A percentile compares a stretch with the other conserved stretches of the same genome.
These are phyloP conservation scores for Phylloporus scabripes DNA, from an alignment of 768 basidiomycete genomes.

Conservation along the genomic window DNA sequence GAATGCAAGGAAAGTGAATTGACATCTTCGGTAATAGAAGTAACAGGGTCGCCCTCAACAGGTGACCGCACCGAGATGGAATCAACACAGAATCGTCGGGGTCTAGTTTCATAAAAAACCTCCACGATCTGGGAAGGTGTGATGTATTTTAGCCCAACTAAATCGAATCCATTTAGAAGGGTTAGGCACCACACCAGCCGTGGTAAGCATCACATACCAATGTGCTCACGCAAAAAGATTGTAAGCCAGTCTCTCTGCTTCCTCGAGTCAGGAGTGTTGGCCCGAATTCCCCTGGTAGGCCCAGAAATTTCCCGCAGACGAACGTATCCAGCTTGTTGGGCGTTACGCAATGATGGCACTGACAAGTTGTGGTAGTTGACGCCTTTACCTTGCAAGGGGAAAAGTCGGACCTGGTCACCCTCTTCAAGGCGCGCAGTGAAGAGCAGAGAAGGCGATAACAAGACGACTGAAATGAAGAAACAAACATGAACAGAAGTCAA, in stretches of 20 bases:
- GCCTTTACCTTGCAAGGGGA: constrained; percentile 39
- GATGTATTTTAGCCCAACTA: constrained; percentile 72
- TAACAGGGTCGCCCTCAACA: constrained; percentile 15
- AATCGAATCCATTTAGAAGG: constrained; percentile 3
- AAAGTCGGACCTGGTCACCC: constrained; percentile 45
- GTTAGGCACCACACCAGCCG: not conserved
- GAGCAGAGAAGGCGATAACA: constrained; percentile 50
- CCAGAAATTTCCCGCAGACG: constrained; percentile 45
- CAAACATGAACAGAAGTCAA: constrained; percentile 10
- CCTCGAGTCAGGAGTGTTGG: constrained; percentile 15
- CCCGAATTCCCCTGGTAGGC: constrained; percentile 15
- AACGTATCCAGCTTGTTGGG: constrained; percentile 48
- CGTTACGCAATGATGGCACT: constrained; percentile 45
- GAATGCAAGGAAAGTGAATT: constrained; percentile 41
- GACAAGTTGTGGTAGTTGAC: constrained; percentile 36
- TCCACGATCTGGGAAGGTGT: constrained; percentile 56
- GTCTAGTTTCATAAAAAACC: constrained; percentile 55
- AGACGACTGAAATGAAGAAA: constrained; percentile 39
- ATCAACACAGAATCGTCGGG: constrained; percentile 52
- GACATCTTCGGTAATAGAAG: constrained; percentile 38
- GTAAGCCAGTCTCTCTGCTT: constrained; percentile 62
- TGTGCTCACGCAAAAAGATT: constrained; percentile 57
- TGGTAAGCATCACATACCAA: constrained; percentile 43
- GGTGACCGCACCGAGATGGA: constrained; percentile 35
- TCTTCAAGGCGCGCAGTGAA: constrained; percentile 55